Evolutionary conservation across 306 rosid genomes (phyloP).

Genomic region (Cucurbita moschata): DNA sequence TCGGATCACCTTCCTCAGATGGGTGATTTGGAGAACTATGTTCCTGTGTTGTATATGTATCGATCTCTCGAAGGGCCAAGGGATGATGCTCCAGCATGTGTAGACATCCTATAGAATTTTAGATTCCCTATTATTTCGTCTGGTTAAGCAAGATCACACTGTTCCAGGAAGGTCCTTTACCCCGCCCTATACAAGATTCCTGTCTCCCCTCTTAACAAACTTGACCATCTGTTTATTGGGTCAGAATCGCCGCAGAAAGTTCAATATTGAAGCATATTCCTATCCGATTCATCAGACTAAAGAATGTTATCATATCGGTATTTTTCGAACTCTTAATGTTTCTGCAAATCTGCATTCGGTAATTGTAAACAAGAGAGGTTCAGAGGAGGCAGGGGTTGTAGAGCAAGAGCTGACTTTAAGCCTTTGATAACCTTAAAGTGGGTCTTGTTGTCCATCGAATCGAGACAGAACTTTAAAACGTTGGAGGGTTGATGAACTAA

Average conservation of each 20-base stretch:
- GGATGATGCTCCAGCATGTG: slow-evolving; percentile 43
- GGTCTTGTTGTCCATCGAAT: not conserved
- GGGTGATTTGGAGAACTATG: slow-evolving; percentile 8
- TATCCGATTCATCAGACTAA: slow-evolving; percentile 19
- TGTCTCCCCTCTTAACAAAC: not conserved
- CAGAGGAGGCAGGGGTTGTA: slow-evolving; percentile 13
- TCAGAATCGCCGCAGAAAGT: not conserved
- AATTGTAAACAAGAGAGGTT: slow-evolving; percentile 9
- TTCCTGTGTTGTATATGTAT: slow-evolving; percentile 34
- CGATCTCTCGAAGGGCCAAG: slow-evolving; percentile 60
- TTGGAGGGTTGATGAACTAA: not conserved
- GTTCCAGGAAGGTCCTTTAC: slow-evolving; percentile 25
- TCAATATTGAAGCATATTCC: not conserved
- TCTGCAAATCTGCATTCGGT: slow-evolving; percentile 15
- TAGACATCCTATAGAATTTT: slow-evolving; percentile 39
- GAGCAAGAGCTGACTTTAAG: slow-evolving; percentile 22
- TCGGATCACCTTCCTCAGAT: slow-evolving; percentile 6
- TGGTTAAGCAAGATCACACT: slow-evolving; percentile 7
- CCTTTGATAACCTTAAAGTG: slow-evolving; percentile 1
- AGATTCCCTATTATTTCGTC: not conserved
- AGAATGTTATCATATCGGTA: slow-evolving; percentile 24
- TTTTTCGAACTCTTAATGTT: slow-evolving; percentile 20
- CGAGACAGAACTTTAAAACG: not conserved
- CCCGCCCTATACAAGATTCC: slow-evolving; percentile 25
- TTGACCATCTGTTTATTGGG: not conserved